Percentiles rank a stretch among this genome's conserved stretches.
phyloP scores from a whole-genome alignment of 2,329 filamentous ascomycete genomes.

The Phaeosphaeria sp. region DNA sequence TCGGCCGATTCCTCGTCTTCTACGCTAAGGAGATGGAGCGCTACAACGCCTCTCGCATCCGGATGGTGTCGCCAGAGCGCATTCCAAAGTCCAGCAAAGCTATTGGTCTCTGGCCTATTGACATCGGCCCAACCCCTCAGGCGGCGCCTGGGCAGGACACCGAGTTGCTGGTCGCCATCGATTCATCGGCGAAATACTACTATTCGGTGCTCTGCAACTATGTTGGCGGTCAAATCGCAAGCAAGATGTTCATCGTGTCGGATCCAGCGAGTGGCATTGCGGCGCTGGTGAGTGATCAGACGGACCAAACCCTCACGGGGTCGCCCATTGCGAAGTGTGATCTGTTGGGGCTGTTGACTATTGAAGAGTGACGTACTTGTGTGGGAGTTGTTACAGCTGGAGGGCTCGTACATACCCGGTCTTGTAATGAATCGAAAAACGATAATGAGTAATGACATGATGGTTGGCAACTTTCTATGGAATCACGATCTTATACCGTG shows the following conservation, averaged over 20 bases:
- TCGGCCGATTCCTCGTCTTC: neutral
- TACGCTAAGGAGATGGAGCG: neutral
- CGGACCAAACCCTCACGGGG: neutral
- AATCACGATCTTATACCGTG: no score
- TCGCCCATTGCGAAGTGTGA: neutral
- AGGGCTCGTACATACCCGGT: no score
- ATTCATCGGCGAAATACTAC: neutral
- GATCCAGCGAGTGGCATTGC: neutral
- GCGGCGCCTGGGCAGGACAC: neutral
- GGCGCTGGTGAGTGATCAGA: neutral
- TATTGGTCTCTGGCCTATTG: neutral
- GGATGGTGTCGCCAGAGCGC: neutral
- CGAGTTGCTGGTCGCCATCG: neutral
- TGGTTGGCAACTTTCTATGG: no score
- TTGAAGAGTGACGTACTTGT: neutral
- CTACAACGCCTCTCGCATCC: neutral
- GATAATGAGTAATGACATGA: no score
- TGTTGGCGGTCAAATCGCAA: neutral
- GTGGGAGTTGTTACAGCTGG: no score
- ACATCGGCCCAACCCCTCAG: neutral
- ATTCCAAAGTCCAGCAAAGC: neutral
- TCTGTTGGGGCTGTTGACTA: neutral
- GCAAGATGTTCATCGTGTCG: neutral
- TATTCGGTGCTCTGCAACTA: neutral
- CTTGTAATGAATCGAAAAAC: no score